Evolutionary conservation across 805 yeast genomes (phyloP).

Genomic region (Candida nonsorbophila): DNA sequence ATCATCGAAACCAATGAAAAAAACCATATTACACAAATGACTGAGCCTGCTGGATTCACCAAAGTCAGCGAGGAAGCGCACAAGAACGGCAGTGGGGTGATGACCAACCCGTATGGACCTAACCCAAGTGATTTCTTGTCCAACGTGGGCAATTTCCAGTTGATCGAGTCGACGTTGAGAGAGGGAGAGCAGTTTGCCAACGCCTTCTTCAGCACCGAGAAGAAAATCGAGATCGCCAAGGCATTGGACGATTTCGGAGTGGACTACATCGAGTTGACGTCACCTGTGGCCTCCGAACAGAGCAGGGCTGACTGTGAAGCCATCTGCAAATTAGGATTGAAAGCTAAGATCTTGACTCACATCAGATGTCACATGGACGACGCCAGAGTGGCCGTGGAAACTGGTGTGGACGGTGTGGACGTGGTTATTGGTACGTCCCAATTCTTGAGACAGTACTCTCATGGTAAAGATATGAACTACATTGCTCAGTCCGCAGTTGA

Average conservation of each 20-base stretch:
- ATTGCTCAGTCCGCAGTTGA: conserved; percentile 53
- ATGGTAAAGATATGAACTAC: conserved; percentile 58
- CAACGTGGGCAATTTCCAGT: conserved; percentile 47
- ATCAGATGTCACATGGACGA: conserved; percentile 61
- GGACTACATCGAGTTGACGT: conserved; percentile 55
- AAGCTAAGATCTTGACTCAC: conserved; percentile 54
- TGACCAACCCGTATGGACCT: conserved; percentile 51
- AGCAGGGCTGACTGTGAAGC: conserved; percentile 54
- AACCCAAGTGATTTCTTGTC: conserved; percentile 54
- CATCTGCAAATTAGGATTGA: conserved; percentile 53
- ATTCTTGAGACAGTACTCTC: conserved; percentile 51
- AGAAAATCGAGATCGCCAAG: conserved; percentile 53
- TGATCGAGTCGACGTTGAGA: conserved; percentile 55
- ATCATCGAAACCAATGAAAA: not conserved
- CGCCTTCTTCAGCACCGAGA: conserved; percentile 54
- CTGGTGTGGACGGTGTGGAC: conserved; percentile 61
- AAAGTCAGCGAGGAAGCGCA: conserved; percentile 31
- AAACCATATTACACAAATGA: too few relatives aligned
- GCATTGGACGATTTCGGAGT: conserved; percentile 59
- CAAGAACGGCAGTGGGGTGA: conserved; percentile 14
- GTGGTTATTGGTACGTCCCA: conserved; percentile 58
- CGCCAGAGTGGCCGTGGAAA: conserved; percentile 55
- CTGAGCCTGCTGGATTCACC: conserved; percentile 28
- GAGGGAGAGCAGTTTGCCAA: conserved; percentile 64
- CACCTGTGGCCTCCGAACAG: conserved; percentile 58